phyloP scores from a whole-genome alignment of 306 rosid genomes.

The Heteromeles arbutifolia region DNA sequence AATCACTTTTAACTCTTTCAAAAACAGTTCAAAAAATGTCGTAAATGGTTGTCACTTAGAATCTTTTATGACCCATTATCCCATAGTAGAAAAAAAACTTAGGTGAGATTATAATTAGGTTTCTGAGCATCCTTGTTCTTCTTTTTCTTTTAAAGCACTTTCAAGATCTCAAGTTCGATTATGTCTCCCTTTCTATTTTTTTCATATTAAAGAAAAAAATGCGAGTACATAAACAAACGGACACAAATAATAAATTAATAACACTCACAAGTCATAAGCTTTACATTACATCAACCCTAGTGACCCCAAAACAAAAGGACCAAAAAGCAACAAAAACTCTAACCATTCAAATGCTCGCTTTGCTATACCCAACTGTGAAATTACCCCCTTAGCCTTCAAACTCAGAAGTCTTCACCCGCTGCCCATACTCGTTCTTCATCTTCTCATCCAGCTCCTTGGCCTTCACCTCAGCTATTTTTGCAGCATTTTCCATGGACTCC shows the following conservation, averaged over 20 bases:
- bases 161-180: too few relatives aligned
- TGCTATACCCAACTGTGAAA: not conserved
- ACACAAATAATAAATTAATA: not conserved
- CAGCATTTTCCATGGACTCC: slow-evolving; percentile 47
- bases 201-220: too few relatives aligned
- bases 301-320: not conserved
- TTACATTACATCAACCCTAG: not conserved
- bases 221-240: too few relatives aligned
- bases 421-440: slow-evolving; percentile 48
- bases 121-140: too few relatives aligned
- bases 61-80: too few relatives aligned
- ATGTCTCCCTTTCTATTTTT: too few relatives aligned
- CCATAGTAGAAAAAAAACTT: too few relatives aligned
- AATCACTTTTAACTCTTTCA: not conserved
- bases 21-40: too few relatives aligned
- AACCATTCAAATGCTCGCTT: not conserved
- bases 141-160: too few relatives aligned
- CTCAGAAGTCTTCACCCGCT: slow-evolving; percentile 61
- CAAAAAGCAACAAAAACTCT: not conserved
- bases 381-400: slow-evolving; percentile 35
- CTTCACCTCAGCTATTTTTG: slow-evolving; percentile 37
- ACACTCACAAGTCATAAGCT: slow-evolving; percentile 7
- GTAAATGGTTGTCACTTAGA: too few relatives aligned
- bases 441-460: slow-evolving; percentile 51
- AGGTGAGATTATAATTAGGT: too few relatives aligned